Percentiles rank a stretch among this genome's conserved stretches.
These are phyloP conservation scores for Nectriaceae sp. DNA, from an alignment of 2,329 filamentous ascomycete species.

Conservation along the genomic window DNA sequence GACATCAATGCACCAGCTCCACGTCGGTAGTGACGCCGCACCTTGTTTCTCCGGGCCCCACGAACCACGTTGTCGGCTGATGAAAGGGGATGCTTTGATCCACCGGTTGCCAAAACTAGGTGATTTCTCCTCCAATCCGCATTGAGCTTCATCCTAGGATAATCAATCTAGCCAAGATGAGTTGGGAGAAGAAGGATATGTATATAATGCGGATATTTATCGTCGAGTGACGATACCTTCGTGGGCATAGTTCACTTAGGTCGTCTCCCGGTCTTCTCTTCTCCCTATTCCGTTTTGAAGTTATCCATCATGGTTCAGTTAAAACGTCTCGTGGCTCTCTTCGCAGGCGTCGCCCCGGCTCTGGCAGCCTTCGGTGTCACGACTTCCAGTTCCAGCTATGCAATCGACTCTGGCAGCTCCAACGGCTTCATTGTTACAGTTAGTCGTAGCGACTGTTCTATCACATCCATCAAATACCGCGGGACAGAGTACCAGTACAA, in stretches of 20 bases:
- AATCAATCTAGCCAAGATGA: too few relatives aligned
- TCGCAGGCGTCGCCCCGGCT: slow-evolving; percentile 29
- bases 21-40: background rate
- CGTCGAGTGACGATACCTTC: background rate
- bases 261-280: background rate
- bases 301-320: slow-evolving; percentile 21
- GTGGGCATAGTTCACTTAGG: slow-evolving; percentile 1
- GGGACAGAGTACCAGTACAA: slow-evolving; percentile 60
- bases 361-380: slow-evolving; percentile 46
- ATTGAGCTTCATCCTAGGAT: slow-evolving; percentile 7
- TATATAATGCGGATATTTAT: background rate
- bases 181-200: background rate
- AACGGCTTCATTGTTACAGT: slow-evolving; percentile 55
- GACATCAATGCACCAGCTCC: too few relatives aligned
- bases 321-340: slow-evolving; percentile 28
- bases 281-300: background rate
- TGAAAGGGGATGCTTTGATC: background rate
- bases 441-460: slow-evolving; percentile 58
- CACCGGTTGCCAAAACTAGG: background rate
- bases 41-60: background rate
- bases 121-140: slow-evolving; percentile 30
- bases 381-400: slow-evolving; percentile 41
- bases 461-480: slow-evolving; percentile 63
- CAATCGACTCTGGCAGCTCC: slow-evolving; percentile 49
- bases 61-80: background rate